These are phyloP conservation scores for Pleodorina starrii DNA, from an alignment of 139 green algal species.

Conservation along the genomic window DNA sequence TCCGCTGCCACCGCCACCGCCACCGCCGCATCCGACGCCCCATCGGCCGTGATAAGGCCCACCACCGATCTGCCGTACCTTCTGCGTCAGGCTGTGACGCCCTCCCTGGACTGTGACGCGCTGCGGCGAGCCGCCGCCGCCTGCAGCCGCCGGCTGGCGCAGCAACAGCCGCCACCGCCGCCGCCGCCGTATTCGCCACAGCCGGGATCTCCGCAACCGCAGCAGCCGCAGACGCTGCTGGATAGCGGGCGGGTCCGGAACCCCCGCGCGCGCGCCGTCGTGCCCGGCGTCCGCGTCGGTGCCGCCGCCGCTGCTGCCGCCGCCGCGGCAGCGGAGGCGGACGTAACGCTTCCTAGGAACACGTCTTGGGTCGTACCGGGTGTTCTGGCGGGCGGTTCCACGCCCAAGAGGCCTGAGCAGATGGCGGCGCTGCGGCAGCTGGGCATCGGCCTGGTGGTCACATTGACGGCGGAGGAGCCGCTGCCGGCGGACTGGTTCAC, in stretches of 20 bases:
- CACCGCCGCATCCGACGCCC: too few species aligned
- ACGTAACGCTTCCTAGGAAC: constrained; percentile 56
- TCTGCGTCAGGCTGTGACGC: not conserved
- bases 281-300: not conserved
- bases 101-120: not conserved
- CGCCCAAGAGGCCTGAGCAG: constrained; percentile 49
- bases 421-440: constrained; percentile 46
- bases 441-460: constrained; percentile 55
- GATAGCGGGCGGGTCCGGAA: not conserved
- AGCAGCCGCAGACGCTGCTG: not conserved
- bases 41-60: too few species aligned
- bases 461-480: constrained; percentile 58
- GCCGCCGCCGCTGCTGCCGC: not conserved
- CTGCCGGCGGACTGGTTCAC: constrained; percentile 57
- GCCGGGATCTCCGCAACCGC: not conserved
- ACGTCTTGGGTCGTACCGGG: constrained; percentile 56
- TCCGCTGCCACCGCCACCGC: too few species aligned
- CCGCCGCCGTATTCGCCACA: too few species aligned
- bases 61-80: not conserved
- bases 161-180: not conserved
- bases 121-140: not conserved
- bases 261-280: constrained; percentile 24
- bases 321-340: not conserved
- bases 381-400: constrained; percentile 52
- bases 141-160: constrained; percentile 3